Evolutionary conservation across 352 stramenopile genomes (phyloP).

Genomic region (Peronospora farinosa): DNA sequence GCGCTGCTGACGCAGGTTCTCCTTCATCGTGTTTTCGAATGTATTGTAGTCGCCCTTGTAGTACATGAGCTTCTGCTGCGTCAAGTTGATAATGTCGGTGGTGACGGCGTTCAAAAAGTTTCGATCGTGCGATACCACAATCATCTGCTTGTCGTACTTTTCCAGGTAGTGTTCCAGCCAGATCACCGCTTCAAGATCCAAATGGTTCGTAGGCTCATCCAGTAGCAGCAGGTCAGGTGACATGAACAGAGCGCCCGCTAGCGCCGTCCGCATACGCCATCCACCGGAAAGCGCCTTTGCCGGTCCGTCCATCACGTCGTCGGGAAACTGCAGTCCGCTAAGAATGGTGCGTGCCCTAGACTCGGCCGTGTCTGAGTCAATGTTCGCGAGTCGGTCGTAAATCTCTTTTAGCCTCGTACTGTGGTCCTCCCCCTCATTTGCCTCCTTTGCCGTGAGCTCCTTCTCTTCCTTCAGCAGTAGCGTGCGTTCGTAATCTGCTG

Average conservation of each 20-base stretch:
- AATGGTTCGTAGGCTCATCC: constrained; percentile 91
- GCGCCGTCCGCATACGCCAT: constrained; percentile 91
- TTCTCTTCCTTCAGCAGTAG: constrained; percentile 91
- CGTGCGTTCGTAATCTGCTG: constrained; percentile 91
- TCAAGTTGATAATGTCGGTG: constrained; percentile 93
- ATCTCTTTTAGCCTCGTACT: constrained; percentile 63
- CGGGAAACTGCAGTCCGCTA: constrained; percentile 90
- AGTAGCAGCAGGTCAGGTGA: constrained; percentile 92
- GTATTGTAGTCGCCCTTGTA: constrained; percentile 95
- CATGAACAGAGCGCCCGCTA: constrained; percentile 94
- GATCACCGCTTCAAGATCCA: constrained; percentile 89
- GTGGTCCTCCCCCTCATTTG: constrained; percentile 33
- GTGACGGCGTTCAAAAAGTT: constrained; percentile 95
- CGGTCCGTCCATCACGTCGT: constrained; percentile 85
- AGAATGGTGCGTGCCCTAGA: constrained; percentile 88
- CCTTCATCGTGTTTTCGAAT: constrained; percentile 91
- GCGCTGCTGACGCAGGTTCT: constrained; percentile 91
- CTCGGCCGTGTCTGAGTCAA: constrained; percentile 89
- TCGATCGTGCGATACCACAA: constrained; percentile 93
- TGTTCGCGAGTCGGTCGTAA: constrained; percentile 84
- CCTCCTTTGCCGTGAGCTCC: constrained; percentile 56
- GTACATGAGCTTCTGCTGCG: constrained; percentile 88
- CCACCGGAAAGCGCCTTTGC: constrained; percentile 90
- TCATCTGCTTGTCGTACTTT: constrained; percentile 90
- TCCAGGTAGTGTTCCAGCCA: constrained; percentile 90